Evolutionary conservation across 345 rosid species (phyloP).

Genomic region (Kandelia obovata): DNA sequence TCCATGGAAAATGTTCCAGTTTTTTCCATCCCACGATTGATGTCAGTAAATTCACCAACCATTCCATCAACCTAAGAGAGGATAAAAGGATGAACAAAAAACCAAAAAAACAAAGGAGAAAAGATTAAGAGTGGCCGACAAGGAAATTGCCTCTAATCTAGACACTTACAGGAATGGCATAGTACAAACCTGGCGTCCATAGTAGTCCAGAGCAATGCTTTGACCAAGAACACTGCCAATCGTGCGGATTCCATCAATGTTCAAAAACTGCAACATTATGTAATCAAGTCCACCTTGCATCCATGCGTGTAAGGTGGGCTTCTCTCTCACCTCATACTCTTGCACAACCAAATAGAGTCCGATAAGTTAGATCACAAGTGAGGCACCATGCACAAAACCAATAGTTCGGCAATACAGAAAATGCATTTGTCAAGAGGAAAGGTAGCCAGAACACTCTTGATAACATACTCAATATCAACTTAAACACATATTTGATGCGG

Average conservation of each 20-base stretch:
- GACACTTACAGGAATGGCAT: neutral
- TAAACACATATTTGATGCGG: no score
- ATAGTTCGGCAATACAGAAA: neutral
- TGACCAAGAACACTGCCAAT: conserved; percentile 96
- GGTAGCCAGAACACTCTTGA: no score
- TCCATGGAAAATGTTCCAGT: conserved; percentile 96
- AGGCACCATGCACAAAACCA: neutral
- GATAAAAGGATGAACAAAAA: conserved; percentile 2
- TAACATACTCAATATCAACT: no score
- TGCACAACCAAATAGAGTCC: conserved; percentile 30
- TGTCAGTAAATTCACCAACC: conserved; percentile 97
- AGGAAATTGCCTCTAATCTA: neutral
- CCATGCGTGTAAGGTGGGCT: conserved; percentile 68
- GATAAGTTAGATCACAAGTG: neutral
- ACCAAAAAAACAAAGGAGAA: neutral
- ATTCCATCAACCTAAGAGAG: conserved; percentile 82
- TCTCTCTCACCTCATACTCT: conserved; percentile 93
- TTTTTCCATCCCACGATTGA: conserved; percentile 90
- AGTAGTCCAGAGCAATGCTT: conserved; percentile 95
- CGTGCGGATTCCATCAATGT: conserved; percentile 81
- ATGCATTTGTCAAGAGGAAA: neutral
- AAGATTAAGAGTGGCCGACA: neutral
- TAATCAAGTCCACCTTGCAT: conserved; percentile 89
- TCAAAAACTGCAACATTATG: conserved; percentile 82
- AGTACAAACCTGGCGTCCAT: conserved; percentile 82